Base-by-base conservation (phyloP, 169 alveolate species). In the Eimeria zaria region DNA sequence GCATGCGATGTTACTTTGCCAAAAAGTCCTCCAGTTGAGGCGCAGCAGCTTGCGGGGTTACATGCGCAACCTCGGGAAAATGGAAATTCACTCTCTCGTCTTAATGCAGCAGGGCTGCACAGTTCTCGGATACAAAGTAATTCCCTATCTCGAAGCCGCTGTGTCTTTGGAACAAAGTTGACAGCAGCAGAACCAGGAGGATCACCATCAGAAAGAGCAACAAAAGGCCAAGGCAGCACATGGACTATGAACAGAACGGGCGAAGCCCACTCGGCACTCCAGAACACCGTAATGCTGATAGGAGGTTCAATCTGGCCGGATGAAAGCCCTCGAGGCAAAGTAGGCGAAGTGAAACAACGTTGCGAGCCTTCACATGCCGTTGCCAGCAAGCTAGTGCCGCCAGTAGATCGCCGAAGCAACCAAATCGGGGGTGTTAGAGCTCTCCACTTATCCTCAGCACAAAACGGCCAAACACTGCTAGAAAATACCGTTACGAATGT, bases 161-260 rank as follows among this genome's bases (percentile, higher is more conserved):
- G 67, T 78, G 44, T 44, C 88, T 44, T 12, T n/a, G 46, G 64
- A 46, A 30, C 0, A 12, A 2, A 39, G 30, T 24, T 30, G 64
- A n/a, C n/a, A 44, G 24, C 88, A 78, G 14, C 46, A 76, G 44
- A 30, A 46, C 88, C 67, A 24, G 67, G 44, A 78, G 48, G 88
- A 12, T 12, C 69, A 27, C 27, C 85, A 2, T 46, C 67, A 51
- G 88, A 73, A 44, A n/a, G 48, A 78, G 67, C 27, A 48, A 33
- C 83, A 73, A 53, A 18, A 20, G 33, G 51, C 24, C 55, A 18
- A 20, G 33, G 51, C 24, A 39, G 83, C 9, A 16, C 0, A 14
- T 39, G 83, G 83, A 53, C 55, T 20, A 18, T n/a, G 6, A 27
- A 22, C 46, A 78, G n/a, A n/a, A 30, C 64, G 27, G 67, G 44